Percentiles rank a stretch among this genome's conserved stretches.
Evolutionary conservation across 768 basidiomycete genomes (phyloP).

Genomic region (Panaeolus papilionaceus): DNA sequence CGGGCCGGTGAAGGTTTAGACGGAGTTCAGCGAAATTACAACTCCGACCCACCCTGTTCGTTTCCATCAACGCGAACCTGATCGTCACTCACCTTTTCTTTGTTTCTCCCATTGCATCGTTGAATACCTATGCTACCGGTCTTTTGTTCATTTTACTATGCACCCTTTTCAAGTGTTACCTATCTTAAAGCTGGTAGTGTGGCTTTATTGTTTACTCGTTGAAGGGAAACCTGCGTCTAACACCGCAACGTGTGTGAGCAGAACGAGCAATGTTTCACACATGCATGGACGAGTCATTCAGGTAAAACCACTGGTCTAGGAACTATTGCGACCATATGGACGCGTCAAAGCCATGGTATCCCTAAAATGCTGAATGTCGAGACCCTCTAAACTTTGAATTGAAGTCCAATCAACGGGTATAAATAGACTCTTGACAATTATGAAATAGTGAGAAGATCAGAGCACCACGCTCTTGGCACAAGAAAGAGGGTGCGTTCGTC

Average conservation of each 20-base stretch:
- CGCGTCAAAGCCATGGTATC: not conserved
- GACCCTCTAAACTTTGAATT: not conserved
- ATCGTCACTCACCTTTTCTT: too few species aligned
- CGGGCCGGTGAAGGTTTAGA: too few species aligned
- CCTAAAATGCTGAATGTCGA: not conserved
- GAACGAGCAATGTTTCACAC: slow-evolving; percentile 11
- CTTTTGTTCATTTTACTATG: not conserved
- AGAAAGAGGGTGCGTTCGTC: slow-evolving; percentile 14
- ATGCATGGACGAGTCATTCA: not conserved
- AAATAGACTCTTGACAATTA: not conserved
- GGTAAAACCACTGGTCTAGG: not conserved
- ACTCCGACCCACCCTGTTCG: too few species aligned
- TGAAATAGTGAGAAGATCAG: slow-evolving; percentile 1
- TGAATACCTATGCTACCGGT: too few species aligned
- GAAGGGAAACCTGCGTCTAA: slow-evolving; percentile 10
- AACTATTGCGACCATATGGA: not conserved
- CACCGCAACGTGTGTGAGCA: slow-evolving; percentile 7
- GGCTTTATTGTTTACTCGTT: slow-evolving; percentile 12
- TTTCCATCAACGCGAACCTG: too few species aligned
- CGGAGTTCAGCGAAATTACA: too few species aligned
- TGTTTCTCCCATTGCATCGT: too few species aligned
- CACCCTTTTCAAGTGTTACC: not conserved
- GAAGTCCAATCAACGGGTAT: not conserved
- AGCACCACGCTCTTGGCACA: slow-evolving; percentile 11
- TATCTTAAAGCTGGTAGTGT: not conserved